Evolutionary conservation across 2,329 filamentous ascomycete genomes (phyloP).

Genomic region (Golovinomyces cichoracearum): DNA sequence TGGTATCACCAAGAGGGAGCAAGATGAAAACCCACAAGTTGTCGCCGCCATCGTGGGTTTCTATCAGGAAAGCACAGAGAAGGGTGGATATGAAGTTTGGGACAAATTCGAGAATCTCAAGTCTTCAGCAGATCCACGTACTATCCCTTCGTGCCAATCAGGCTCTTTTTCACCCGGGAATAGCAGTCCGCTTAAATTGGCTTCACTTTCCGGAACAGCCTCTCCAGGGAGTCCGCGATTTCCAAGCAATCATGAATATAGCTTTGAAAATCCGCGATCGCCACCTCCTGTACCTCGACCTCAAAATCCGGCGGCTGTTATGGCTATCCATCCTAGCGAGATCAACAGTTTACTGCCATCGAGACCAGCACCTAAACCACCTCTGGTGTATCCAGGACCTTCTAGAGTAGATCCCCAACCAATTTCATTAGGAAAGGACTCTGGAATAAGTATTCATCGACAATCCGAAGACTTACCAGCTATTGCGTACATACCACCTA

Average conservation of each 20-base stretch:
- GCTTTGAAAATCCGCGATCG: constrained; percentile 88
- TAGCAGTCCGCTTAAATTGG: constrained; percentile 22
- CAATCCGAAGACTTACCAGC: constrained; percentile 26
- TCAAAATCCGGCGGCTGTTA: constrained; percentile 8
- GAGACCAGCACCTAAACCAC: constrained; percentile 71
- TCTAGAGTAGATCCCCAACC: constrained; percentile 30
- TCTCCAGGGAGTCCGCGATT: constrained; percentile 68
- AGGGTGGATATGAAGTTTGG: constrained; percentile 51
- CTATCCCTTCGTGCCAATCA: constrained; percentile 13
- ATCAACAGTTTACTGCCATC: constrained; percentile 42
- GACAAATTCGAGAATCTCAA: constrained; percentile 89
- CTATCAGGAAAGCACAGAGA: constrained; percentile 80
- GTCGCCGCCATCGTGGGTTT: constrained; percentile 91
- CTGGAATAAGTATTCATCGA: constrained; percentile 34
- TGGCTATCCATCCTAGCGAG: constrained; percentile 23
- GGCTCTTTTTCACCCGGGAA: constrained; percentile 8
- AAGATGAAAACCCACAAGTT: constrained; percentile 83
- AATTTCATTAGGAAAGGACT: constrained; percentile 33
- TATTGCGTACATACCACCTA: constrained; percentile 14
- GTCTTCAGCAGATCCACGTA: constrained; percentile 24
- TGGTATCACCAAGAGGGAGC: constrained; percentile 86
- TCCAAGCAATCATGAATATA: constrained; percentile 69
- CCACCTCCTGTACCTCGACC: constrained; percentile 58
- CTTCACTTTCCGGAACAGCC: constrained; percentile 40
- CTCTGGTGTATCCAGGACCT: constrained; percentile 42